Conservation (phyloP, 2,329 filamentous ascomycete species). For the Colletotrichum paranaense region DNA sequence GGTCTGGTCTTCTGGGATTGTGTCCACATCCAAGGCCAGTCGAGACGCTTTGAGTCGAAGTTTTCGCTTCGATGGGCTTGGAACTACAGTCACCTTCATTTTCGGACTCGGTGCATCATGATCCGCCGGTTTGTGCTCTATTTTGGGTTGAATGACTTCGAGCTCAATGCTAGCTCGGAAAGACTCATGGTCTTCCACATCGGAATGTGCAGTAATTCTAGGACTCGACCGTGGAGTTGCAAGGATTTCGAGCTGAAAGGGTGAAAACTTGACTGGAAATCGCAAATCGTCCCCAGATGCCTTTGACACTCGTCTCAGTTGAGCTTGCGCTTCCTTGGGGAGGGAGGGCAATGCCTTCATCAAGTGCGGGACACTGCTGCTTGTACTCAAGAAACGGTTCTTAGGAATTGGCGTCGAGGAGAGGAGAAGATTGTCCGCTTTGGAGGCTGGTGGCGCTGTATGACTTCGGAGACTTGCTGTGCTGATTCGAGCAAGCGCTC, state of each 20-base stretch:
- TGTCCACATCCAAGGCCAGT: background rate
- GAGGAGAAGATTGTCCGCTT: conserved; percentile 43
- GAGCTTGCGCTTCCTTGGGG: conserved; percentile 44
- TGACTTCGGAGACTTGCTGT: conserved; percentile 24
- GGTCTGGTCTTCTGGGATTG: background rate
- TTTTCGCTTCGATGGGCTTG: conserved; percentile 41
- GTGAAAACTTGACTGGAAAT: conserved; percentile 26
- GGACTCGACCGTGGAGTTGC: conserved; percentile 21
- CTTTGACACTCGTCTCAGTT: background rate
- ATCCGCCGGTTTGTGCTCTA: conserved; percentile 13
- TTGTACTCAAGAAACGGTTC: conserved; percentile 55
- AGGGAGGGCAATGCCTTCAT: conserved; percentile 64
- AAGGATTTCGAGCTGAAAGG: conserved; percentile 35
- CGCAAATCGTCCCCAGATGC: conserved; percentile 6
- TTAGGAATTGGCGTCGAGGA: conserved; percentile 63
- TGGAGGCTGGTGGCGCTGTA: background rate
- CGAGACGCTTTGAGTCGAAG: conserved; percentile 41
- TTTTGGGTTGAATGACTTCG: background rate
- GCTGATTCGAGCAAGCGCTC: conserved; percentile 40
- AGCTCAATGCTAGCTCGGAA: conserved; percentile 24
- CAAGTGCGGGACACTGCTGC: conserved; percentile 61
- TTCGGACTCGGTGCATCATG: background rate
- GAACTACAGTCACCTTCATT: background rate
- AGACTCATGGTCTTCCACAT: conserved; percentile 25
- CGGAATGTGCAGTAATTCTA: conserved; percentile 12